Evolutionary conservation across 202 grass and related monocot genomes (phyloP), one percentile per base, ranked within the genome.

Genomic region (Brachypodium distachyon): DNA sequence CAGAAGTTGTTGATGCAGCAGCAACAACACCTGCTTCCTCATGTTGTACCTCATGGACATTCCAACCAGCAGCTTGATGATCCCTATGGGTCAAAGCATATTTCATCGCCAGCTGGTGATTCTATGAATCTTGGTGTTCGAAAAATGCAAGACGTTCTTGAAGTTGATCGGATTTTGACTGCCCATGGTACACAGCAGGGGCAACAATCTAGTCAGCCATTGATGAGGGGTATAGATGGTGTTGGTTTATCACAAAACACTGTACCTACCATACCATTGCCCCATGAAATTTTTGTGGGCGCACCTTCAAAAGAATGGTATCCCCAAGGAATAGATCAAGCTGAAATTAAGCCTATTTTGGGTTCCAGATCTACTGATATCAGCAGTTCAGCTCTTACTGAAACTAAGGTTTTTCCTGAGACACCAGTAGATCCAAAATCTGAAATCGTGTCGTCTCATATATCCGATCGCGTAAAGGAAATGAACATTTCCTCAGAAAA

Each of bases 1-100:
- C 87, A 93, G 58, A 86, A 92, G 83, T 60, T 78, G 16, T 67
- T 90, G 54, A 74, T 87, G 76, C 91, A 93, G 76, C 91, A 93
- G 51, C 91, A 93, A 42, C 90, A 91, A 38, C 90, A 89, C 5
- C 58, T 93, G 53, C 74, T 95, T 79, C 87, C 89, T 27, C 87
- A 95, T 3, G 86, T 77, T 49, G 22, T 67, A 43, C 84, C 87
- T 68, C 83, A 81, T 5, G 73, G 74, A 9, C 84, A 82, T 81
- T 74, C 84, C 69, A 84, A 73, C 76, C 85, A 88, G 51, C 85
- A 86, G 27, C 60, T 68, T 85, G 72, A 76, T 77, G 87, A 81
- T 81, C 84, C 78, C 82, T 85, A 83, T 88, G 81, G 64, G 37
- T 78, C 70, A 17, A 78, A 77, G 29, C 77, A 70, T 82, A 61